Percentiles rank a stretch among this genome's conserved stretches.
Conservation (phyloP, 2,329 filamentous ascomycete genomes). For the Fusarium sp. region DNA sequence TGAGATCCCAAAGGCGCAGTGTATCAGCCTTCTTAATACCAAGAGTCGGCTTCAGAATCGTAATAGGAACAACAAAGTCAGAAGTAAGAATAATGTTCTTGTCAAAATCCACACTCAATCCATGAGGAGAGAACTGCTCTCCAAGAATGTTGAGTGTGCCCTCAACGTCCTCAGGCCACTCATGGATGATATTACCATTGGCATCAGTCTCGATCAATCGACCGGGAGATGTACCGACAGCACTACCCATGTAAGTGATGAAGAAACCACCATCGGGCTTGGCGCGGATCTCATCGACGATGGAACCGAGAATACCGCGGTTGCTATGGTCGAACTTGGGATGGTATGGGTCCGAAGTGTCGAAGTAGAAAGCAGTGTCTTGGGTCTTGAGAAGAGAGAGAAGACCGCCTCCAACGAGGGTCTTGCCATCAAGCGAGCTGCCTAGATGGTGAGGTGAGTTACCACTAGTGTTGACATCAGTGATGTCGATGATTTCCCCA, state of each 20-base stretch:
- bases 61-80: slow-evolving; percentile 70
- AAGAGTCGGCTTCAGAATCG: slow-evolving; percentile 66
- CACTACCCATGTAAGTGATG: slow-evolving; percentile 70
- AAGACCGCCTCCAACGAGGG: slow-evolving; percentile 65
- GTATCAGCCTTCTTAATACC: slow-evolving; percentile 66
- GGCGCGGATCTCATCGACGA: slow-evolving; percentile 69
- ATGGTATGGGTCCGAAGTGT: slow-evolving; percentile 65
- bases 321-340: slow-evolving; percentile 69
- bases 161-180: slow-evolving; percentile 67
- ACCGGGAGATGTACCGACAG: slow-evolving; percentile 65
- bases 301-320: slow-evolving; percentile 65
- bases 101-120: slow-evolving; percentile 65
- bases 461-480: slow-evolving; percentile 66
- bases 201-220: slow-evolving; percentile 69
- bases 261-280: slow-evolving; percentile 70
- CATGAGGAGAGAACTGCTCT: slow-evolving; percentile 70
- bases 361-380: slow-evolving; percentile 71
- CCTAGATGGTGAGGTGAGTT: slow-evolving; percentile 70
- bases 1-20: slow-evolving; percentile 67
- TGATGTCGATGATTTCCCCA: slow-evolving; percentile 65
- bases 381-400: slow-evolving; percentile 68
- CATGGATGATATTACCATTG: slow-evolving; percentile 67
- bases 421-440: slow-evolving; percentile 64
- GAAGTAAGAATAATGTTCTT: slow-evolving; percentile 68
- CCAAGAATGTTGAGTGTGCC: slow-evolving; percentile 65